These are phyloP conservation scores for Cryptococcus amylolentus DNA, from an alignment of 1,284 basidiomycete species.

Conservation along the genomic window DNA sequence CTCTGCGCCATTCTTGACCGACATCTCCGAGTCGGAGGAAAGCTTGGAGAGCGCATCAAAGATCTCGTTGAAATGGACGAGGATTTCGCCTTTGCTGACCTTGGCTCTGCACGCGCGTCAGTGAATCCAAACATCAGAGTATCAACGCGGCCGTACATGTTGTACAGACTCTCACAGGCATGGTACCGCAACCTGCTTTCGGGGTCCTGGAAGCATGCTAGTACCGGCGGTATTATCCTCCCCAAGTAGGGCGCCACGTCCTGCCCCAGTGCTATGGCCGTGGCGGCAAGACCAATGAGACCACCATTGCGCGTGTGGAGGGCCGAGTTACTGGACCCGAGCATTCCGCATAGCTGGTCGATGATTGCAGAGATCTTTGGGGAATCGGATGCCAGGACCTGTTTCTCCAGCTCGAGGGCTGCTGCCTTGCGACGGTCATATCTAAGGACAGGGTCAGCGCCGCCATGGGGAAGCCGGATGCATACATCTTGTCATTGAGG, in stretches of 20 bases:
- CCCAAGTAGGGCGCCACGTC: constrained; percentile 92
- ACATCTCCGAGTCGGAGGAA: constrained; percentile 90
- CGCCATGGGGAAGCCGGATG: constrained; percentile 29
- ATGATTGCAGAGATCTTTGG: constrained; percentile 81
- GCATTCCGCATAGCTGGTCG: constrained; percentile 91
- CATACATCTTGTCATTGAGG: constrained; percentile 51
- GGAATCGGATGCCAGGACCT: constrained; percentile 80
- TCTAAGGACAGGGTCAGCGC: constrained; percentile 54
- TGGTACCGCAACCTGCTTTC: constrained; percentile 82
- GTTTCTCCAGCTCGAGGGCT: constrained; percentile 93
- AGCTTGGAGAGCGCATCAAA: constrained; percentile 97
- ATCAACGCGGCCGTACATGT: constrained; percentile 58
- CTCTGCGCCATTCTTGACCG: constrained; percentile 98
- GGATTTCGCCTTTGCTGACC: constrained; percentile 94
- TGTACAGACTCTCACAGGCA: constrained; percentile 96
- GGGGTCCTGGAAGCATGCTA: constrained; percentile 90
- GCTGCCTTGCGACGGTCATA: constrained; percentile 94
- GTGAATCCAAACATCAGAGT: not conserved
- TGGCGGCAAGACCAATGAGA: constrained; percentile 92
- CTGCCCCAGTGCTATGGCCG: constrained; percentile 89
- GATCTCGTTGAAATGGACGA: constrained; percentile 97
- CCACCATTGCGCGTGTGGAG: constrained; percentile 91
- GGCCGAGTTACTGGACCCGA: constrained; percentile 72
- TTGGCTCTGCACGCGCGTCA: constrained; percentile 58
- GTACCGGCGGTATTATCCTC: constrained; percentile 81